A percentile compares a stretch with the other conserved stretches of the same genome.
Conservation (phyloP, 139 green algal species). For the Dunaliella primolecta region DNA sequence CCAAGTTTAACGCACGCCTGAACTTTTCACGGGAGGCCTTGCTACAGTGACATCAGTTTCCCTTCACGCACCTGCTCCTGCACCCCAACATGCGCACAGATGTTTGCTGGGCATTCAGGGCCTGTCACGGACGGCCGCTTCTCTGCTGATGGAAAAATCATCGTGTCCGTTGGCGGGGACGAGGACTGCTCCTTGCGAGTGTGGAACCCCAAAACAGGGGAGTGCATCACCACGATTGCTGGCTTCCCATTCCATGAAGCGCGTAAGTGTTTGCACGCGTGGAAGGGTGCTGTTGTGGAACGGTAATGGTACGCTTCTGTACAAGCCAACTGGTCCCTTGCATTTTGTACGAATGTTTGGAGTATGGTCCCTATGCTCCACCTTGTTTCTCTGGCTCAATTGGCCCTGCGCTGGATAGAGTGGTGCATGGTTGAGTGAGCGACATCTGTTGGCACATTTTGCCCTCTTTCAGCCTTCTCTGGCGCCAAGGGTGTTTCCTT, state of each 20-base stretch:
- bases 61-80: neutral
- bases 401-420: too few relatives aligned
- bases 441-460: too few relatives aligned
- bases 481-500: too few relatives aligned
- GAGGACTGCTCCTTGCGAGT: slow-evolving; percentile 70
- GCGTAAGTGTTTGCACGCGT: neutral
- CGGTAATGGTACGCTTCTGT: neutral
- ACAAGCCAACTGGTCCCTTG: too few relatives aligned
- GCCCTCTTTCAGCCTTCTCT: too few relatives aligned
- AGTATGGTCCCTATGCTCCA: neutral
- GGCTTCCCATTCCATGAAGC: slow-evolving; percentile 62
- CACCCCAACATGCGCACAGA: slow-evolving; percentile 1
- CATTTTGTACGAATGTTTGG: neutral
- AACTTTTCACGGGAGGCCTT: neutral
- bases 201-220: slow-evolving; percentile 83
- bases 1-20: too few relatives aligned
- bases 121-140: slow-evolving; percentile 83
- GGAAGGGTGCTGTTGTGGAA: neutral
- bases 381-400: too few relatives aligned
- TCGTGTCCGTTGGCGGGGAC: slow-evolving; percentile 84
- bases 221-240: slow-evolving; percentile 49
- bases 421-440: too few relatives aligned
- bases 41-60: neutral
- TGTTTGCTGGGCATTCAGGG: slow-evolving; percentile 40
- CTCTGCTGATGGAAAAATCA: slow-evolving; percentile 71